Base-by-base conservation (phyloP, 2,329 filamentous ascomycete species). In the Rhynchosporium graminicola region DNA sequence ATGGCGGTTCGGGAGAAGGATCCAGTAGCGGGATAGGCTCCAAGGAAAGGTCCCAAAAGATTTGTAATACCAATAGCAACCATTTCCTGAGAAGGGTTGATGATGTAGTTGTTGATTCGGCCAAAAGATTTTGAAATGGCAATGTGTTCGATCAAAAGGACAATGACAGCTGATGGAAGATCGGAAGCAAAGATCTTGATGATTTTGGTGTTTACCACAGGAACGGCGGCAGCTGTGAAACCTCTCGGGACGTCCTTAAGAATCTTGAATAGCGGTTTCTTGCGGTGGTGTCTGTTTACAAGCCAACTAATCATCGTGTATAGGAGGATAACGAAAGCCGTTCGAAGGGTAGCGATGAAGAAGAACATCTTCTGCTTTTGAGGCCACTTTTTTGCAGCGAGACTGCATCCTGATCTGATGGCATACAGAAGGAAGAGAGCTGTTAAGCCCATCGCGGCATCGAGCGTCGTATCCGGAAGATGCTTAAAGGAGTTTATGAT, bases 81-180 rank as follows among this genome's bases (percentile, higher is more conserved):
- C 77, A 99, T 84, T 75, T 99, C 94, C 75, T 99, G 94, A 0
- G 94, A 97, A 0, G 95, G 93, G 70, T 97, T 88, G 74, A 99
- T 97, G 15, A 86, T 88, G 77, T 99, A 99, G 78, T 97, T 96
- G 80, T 97, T 98, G 70, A 97, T 85, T 63, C 94, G 86, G 9
- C 95, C 95, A 69, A 99, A 98, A 0, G 94, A 97, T 76, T 98
- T 99, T 20, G 93, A 92, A 66, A 98, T 97, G 54, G 94, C 92
- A 70, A 98, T 97, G 74, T 98, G 94, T 77, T 98, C 95, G 65
- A 98, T 96, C 42, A 98, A 82, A 62, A 98, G 82, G n/a, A 99
- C 93, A 68, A 98, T 96, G 58, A 97, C 87, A 0, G 90, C 88
- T 7, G 90, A 90, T 0, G 95, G 95, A 3, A 98, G 80, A 67